Conservation (phyloP, 768 basidiomycete genomes). For the Psilocybe azurescens region DNA sequence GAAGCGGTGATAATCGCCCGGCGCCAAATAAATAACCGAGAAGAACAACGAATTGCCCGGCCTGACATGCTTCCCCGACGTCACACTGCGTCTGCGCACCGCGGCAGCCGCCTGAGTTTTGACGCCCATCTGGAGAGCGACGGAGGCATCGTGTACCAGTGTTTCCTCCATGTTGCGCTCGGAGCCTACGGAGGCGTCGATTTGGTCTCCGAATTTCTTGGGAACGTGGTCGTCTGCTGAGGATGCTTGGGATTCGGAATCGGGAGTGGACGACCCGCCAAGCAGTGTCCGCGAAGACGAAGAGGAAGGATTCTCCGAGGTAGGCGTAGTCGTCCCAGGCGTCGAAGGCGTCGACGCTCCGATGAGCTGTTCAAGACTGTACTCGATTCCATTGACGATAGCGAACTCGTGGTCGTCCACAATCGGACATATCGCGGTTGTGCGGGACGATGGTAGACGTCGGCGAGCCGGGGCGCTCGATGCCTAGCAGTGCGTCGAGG, state of each 20-base stretch:
- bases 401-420: constrained; percentile 93
- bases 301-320: constrained; percentile 28
- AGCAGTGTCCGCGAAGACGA: constrained; percentile 8
- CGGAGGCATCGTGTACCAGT: constrained; percentile 68
- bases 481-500: constrained; percentile 89
- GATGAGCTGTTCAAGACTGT: constrained; percentile 89
- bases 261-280: not conserved
- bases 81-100: constrained; percentile 28
- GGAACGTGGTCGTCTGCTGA: constrained; percentile 30
- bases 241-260: constrained; percentile 6
- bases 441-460: constrained; percentile 41
- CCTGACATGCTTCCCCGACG: constrained; percentile 55
- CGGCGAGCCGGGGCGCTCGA: constrained; percentile 57
- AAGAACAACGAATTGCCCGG: constrained; percentile 90
- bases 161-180: constrained; percentile 57
- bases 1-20: constrained; percentile 98
- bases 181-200: constrained; percentile 80
- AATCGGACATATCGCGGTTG: constrained; percentile 56
- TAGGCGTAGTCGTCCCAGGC: constrained; percentile 43
- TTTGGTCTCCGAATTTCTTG: constrained; percentile 67
- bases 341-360: constrained; percentile 57
- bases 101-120: constrained; percentile 25
- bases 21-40: constrained; percentile 95
- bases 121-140: constrained; percentile 76
- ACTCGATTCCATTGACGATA: constrained; percentile 95